A percentile compares a stretch with the other conserved stretches of the same genome.
Evolutionary conservation across 176 grass and related monocot genomes (phyloP).

Genomic region (Oryza meridionalis): DNA sequence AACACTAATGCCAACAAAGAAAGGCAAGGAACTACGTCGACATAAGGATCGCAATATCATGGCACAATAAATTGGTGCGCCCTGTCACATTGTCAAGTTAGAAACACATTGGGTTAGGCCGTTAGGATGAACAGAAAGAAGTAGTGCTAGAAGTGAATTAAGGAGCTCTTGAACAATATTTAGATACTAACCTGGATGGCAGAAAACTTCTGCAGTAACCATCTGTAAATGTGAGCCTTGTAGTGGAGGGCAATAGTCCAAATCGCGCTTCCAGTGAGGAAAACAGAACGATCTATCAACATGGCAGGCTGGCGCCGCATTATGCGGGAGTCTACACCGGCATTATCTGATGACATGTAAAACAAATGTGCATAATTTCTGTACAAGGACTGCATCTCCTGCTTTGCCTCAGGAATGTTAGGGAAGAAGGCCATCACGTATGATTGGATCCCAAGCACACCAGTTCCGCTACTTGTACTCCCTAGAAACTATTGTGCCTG

Average conservation of each 20-base stretch:
- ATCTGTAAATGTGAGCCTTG: slow-evolving; percentile 42
- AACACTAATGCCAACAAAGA: slow-evolving; percentile 46
- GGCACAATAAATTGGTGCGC: neutral
- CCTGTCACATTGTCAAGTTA: slow-evolving; percentile 37
- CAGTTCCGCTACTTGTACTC: neutral
- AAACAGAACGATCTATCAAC: slow-evolving; percentile 28
- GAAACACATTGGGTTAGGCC: neutral
- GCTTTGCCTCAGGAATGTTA: slow-evolving; percentile 11
- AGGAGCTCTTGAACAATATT: neutral
- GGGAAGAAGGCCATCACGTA: slow-evolving; percentile 36
- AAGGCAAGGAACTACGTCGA: slow-evolving; percentile 33
- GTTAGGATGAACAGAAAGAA: neutral
- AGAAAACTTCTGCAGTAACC: slow-evolving; percentile 34
- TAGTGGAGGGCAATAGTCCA: slow-evolving; percentile 32
- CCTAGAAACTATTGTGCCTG: neutral
- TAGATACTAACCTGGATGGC: slow-evolving; percentile 40
- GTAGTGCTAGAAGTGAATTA: neutral
- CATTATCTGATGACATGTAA: slow-evolving; percentile 27
- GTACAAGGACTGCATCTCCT: slow-evolving; percentile 42
- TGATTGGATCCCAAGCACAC: slow-evolving; percentile 30
- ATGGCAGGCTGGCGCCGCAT: slow-evolving; percentile 16
- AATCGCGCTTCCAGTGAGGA: slow-evolving; percentile 34
- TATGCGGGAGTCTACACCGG: neutral
- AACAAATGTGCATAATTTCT: slow-evolving; percentile 33
- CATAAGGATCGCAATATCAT: slow-evolving; percentile 29